These are phyloP conservation scores for Brassica juncea DNA, from an alignment of 345 rosid genomes.

Conservation along the genomic window DNA sequence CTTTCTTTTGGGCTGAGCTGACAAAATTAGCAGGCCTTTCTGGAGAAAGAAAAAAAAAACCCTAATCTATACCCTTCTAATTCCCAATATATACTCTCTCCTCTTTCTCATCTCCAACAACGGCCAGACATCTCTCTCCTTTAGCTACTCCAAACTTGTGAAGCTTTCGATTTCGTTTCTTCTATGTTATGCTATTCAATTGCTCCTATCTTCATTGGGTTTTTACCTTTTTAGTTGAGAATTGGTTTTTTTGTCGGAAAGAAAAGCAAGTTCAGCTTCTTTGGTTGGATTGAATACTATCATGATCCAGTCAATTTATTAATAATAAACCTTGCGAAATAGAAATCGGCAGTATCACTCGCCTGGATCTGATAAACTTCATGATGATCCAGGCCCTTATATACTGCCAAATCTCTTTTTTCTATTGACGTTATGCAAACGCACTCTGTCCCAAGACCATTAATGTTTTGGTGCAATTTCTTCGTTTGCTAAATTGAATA, in stretches of 20 bases:
- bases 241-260: background rate
- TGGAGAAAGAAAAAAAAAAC: background rate
- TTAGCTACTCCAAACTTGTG: background rate
- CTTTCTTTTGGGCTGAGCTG: background rate
- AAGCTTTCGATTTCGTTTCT: background rate
- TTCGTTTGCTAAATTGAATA: conserved; percentile 40
- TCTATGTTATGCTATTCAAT: background rate
- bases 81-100: conserved; percentile 2
- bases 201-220: background rate
- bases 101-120: background rate
- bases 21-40: background rate
- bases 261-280: conserved; percentile 40
- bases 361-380: conserved; percentile 39
- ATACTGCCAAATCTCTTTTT: conserved; percentile 28
- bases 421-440: conserved; percentile 21
- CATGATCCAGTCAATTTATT: conserved; percentile 28
- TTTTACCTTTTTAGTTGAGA: background rate
- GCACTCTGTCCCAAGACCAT: conserved; percentile 45
- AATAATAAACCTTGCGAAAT: conserved; percentile 36
- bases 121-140: background rate
- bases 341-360: conserved; percentile 37
- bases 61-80: background rate
- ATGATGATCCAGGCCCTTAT: conserved; percentile 42
- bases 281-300: conserved; percentile 26
- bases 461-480: conserved; percentile 45